Evolutionary conservation across 2,329 filamentous ascomycete genomes (phyloP).

Genomic region (Aspergillus tamarii): DNA sequence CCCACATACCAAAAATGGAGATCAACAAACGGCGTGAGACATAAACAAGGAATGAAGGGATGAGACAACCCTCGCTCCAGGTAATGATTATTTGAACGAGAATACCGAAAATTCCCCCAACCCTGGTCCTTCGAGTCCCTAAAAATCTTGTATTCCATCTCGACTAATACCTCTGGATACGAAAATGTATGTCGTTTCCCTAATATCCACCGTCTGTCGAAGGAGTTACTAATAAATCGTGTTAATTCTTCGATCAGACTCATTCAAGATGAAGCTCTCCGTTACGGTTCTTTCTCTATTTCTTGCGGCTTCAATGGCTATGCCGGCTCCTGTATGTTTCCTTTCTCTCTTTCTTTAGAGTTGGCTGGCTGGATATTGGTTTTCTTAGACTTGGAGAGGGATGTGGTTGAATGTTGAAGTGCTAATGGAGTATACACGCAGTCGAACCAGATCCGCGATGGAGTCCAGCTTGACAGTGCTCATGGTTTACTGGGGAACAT

Average conservation of each 20-base stretch:
- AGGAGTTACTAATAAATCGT: not conserved
- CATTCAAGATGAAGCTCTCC: conserved; percentile 1
- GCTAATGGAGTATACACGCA: not conserved
- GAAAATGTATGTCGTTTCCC: not conserved
- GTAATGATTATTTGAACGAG: not conserved
- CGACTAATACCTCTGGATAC: not conserved
- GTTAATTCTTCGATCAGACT: not conserved
- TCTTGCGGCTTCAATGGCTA: not conserved
- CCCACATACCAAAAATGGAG: not conserved
- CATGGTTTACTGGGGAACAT: not conserved
- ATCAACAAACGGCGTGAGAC: not conserved
- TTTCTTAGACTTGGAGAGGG: not conserved
- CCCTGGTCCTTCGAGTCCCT: not conserved
- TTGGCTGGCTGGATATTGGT: not conserved
- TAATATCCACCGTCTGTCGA: not conserved
- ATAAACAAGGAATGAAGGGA: not conserved
- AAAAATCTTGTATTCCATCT: not conserved
- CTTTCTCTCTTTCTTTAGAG: not conserved
- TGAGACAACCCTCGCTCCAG: not conserved
- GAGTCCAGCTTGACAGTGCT: not conserved
- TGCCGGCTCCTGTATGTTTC: conserved; percentile 1
- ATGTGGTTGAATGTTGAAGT: not conserved
- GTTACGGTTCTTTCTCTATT: not conserved
- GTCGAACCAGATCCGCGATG: not conserved
- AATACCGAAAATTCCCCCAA: not conserved